Evolutionary conservation across 345 rosid genomes (phyloP).

Genomic region (Syzygium oleosum): DNA sequence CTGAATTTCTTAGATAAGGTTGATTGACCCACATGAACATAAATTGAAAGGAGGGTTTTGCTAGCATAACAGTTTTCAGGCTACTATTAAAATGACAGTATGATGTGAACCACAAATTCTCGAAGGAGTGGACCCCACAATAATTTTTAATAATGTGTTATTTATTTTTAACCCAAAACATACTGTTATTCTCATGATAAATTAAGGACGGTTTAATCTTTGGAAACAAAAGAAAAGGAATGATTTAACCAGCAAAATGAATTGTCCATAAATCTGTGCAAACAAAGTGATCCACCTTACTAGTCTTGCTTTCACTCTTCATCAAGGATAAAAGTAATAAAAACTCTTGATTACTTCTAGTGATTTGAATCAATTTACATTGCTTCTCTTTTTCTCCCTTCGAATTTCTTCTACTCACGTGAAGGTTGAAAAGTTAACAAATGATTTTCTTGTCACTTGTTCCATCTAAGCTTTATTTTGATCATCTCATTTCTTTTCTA

Average conservation of each 20-base stretch:
- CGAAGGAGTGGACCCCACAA: rapidly evolving
- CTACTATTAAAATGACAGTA: no score
- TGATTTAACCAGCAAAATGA: not conserved
- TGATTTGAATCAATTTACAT: not conserved
- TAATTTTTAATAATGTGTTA: no score
- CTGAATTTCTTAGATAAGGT: not conserved
- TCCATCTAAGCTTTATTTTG: not conserved
- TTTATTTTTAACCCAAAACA: no score
- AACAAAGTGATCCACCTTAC: not conserved
- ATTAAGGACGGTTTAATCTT: no score
- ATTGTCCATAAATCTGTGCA: not conserved
- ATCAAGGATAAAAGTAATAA: not conserved
- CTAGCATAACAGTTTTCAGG: no score
- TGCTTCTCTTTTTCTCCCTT: not conserved
- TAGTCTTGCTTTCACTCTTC: not conserved
- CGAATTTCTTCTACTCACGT: not conserved
- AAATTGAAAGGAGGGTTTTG: not conserved
- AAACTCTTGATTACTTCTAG: not conserved
- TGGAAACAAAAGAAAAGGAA: not conserved
- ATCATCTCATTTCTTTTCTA: not conserved
- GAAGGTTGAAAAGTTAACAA: not conserved
- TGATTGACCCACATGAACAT: not conserved
- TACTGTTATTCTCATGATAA: rapidly evolving
- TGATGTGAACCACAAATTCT: no score
- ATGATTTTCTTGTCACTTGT: not conserved